Evolutionary conservation across 2,329 filamentous ascomycete genomes (phyloP), one percentile per base, ranked within the genome.

Genomic region (Xylogone sp.): DNA sequence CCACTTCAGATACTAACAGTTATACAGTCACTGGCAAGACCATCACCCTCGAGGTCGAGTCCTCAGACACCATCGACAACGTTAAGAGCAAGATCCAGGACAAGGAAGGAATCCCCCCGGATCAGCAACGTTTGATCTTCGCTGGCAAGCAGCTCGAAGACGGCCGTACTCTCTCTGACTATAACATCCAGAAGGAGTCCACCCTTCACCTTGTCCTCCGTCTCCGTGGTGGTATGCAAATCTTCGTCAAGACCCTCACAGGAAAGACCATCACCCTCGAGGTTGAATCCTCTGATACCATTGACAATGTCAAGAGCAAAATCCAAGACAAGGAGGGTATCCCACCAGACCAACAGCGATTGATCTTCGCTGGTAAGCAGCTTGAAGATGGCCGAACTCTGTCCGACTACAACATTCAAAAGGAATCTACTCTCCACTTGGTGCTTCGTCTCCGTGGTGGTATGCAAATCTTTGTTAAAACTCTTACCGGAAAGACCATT

Each of bases 41-140:
- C 48, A 96, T 96, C 68, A 96, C 91, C 6, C 78, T 95, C 2
- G 90, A 95, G 75, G 90, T 95, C 1, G 90, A 95, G 71, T 91
- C 87, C 0, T 88, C 84, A 1, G 91, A 96, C 64, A 96, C 91
- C 42, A 96, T 96, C 72, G 91, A 96, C 78, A 96, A 96, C 56
- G 92, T 97, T 39, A 97, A 97, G 84, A 84, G 81, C 47, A 97
- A 97, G 82, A 97, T 97, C 43, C 92, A 97, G 73, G 92, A 97
- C 67, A 97, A 97, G 83, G 92, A 97, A 73, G 92, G 92, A 21
- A 97, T 97, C 51, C 93, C 92, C 45, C 92, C 92, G 10, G 92
- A 97, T 68, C 92, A 97, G 74, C 92, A 97, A 77, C 93, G 92
- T 63, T 73, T 97, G 61, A 97, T 97, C 70, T 97, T 97, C 62